Conservation (phyloP, 805 yeast genomes). For the Ogataea parapolymorpha region DNA sequence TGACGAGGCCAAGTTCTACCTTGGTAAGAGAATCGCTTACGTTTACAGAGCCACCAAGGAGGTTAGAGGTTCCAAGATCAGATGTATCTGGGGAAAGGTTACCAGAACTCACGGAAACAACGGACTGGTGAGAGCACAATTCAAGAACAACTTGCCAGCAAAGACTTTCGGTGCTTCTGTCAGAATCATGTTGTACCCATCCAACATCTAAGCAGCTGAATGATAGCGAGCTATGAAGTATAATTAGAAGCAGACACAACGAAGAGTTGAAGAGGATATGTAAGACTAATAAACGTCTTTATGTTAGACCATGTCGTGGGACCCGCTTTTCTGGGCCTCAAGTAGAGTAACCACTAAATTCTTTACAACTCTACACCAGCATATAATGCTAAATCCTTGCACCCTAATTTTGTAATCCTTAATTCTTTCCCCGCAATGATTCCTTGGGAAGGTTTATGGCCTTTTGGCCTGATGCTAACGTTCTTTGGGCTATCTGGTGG, state of each 20-base stretch:
- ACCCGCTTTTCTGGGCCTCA: not conserved
- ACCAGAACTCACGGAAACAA: slow-evolving; percentile 98
- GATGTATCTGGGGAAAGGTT: slow-evolving; percentile 99
- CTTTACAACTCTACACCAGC: too few relatives aligned
- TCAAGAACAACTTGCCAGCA: slow-evolving; percentile 98
- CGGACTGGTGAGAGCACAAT: slow-evolving; percentile 98
- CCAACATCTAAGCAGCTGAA: slow-evolving; percentile 77
- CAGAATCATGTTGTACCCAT: slow-evolving; percentile 99
- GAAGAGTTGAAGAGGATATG: slow-evolving; percentile 5
- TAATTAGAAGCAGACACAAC: slow-evolving; percentile 1
- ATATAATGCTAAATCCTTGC: not conserved
- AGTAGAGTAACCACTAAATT: too few relatives aligned
- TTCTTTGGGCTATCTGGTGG: slow-evolving; percentile 54
- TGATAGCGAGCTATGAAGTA: slow-evolving; percentile 9
- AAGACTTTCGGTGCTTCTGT: slow-evolving; percentile 99
- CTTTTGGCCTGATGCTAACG: slow-evolving; percentile 54
- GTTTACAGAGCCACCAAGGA: slow-evolving; percentile 99
- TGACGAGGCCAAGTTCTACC: slow-evolving; percentile 97
- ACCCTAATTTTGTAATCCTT: not conserved
- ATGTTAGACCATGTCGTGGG: not conserved
- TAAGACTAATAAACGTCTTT: slow-evolving; percentile 9
- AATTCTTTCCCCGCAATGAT: slow-evolving; percentile 38
- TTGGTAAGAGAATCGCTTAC: slow-evolving; percentile 99
- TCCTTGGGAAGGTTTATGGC: slow-evolving; percentile 68
- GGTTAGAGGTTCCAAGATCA: slow-evolving; percentile 97